phyloP scores from a whole-genome alignment of 495 filamentous ascomycete genomes.

The Cercophora scortea region DNA sequence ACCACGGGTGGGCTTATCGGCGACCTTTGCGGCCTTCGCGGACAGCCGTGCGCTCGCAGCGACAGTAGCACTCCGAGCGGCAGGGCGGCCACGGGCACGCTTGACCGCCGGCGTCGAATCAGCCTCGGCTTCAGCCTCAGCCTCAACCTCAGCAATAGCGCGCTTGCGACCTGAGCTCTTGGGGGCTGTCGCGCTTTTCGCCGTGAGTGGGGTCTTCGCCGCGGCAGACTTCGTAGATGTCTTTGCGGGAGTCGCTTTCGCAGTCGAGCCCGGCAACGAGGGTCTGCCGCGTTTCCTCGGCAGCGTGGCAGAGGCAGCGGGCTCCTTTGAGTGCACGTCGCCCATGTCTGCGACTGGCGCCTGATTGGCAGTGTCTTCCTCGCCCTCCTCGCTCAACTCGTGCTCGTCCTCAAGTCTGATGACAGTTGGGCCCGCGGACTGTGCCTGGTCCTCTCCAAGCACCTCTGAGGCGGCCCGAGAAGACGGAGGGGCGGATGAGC shows the following conservation, averaged over 20 bases:
- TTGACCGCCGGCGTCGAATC: conserved; percentile 6
- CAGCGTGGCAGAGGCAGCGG: background rate
- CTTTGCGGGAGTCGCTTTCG: conserved; percentile 8
- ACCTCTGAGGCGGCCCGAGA: background rate
- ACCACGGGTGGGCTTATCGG: conserved; percentile 7
- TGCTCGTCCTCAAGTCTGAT: conserved; percentile 8
- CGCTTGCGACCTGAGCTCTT: conserved; percentile 19
- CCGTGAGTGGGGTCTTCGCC: conserved; percentile 10
- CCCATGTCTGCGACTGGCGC: background rate
- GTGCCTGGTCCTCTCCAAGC: background rate
- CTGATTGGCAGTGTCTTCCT: background rate
- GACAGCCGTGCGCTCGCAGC: conserved; percentile 19
- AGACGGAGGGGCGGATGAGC: background rate
- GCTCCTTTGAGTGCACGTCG: background rate
- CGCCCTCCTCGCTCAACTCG: background rate
- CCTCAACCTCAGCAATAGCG: conserved; percentile 10
- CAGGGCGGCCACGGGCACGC: conserved; percentile 9
- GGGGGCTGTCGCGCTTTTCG: conserved; percentile 9
- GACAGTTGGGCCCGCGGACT: conserved; percentile 10
- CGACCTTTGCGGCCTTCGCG: conserved; percentile 12
- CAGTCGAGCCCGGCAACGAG: background rate
- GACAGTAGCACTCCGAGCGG: conserved; percentile 7
- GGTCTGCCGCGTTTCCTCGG: conserved; percentile 5
- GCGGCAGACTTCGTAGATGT: background rate
- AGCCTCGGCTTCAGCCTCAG: background rate